Evolutionary conservation across 495 filamentous ascomycete species (phyloP).

Genomic region (Hamigera avellanea): DNA sequence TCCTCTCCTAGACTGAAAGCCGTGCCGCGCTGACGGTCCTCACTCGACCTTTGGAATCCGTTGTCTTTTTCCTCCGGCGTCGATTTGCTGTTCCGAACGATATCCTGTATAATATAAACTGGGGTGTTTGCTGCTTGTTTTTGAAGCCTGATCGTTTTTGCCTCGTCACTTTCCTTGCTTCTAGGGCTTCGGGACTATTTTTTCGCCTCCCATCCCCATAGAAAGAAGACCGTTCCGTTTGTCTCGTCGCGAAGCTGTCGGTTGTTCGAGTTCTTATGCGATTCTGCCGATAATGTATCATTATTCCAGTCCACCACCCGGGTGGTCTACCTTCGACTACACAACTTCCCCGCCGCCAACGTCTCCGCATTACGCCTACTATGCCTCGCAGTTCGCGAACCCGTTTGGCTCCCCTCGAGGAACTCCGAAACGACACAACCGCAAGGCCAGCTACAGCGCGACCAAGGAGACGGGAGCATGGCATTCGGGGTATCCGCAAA

Average conservation of each 20-base stretch:
- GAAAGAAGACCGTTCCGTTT: conserved; percentile 3
- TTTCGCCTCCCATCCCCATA: conserved; percentile 1
- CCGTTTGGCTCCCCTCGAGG: conserved; percentile 28
- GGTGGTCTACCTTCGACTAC: conserved; percentile 40
- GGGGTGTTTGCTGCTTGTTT: conserved; percentile 13
- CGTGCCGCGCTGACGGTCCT: conserved; percentile 36
- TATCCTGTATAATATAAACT: conserved; percentile 41
- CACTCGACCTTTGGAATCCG: conserved; percentile 8
- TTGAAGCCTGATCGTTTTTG: conserved; percentile 10
- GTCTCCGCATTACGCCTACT: conserved; percentile 38
- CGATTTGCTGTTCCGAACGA: conserved; percentile 32
- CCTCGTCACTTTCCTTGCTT: conserved; percentile 9
- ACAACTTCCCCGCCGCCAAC: conserved; percentile 38
- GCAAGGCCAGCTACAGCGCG: conserved; percentile 36
- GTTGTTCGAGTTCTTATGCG: too few species aligned
- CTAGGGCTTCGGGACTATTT: conserved; percentile 8
- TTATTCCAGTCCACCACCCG: conserved; percentile 36
- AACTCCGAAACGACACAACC: conserved; percentile 29
- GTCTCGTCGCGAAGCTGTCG: conserved; percentile 19
- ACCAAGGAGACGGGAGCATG: conserved; percentile 29
- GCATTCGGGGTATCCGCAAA: conserved; percentile 25
- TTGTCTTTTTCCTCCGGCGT: conserved; percentile 23
- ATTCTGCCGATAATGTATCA: conserved; percentile 48
- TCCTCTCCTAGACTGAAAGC: conserved; percentile 31
- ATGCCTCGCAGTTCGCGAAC: conserved; percentile 31